phyloP scores from a whole-genome alignment of 2,329 filamentous ascomycete species.

The Chalaropsis thielavioides region DNA sequence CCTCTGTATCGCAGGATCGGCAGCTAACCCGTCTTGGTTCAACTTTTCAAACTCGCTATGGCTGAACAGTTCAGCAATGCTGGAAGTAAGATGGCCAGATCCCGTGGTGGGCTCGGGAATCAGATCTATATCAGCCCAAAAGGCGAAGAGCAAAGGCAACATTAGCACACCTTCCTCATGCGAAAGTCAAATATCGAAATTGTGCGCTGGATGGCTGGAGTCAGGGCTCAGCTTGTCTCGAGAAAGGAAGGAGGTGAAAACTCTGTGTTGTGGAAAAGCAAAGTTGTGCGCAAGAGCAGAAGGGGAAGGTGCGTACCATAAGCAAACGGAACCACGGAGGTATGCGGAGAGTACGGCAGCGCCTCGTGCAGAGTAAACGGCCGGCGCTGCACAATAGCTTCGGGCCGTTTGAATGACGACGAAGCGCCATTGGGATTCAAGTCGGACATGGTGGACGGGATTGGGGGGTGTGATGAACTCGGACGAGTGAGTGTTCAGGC shows the following conservation, averaged over 20 bases:
- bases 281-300: not conserved
- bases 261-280: not conserved
- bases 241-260: not conserved
- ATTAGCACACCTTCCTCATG: slow-evolving; percentile 15
- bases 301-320: slow-evolving; percentile 37
- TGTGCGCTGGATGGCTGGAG: not conserved
- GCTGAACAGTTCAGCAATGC: slow-evolving; percentile 37
- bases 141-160: not conserved
- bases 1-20: slow-evolving; percentile 43
- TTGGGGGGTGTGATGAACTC: not conserved
- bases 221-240: not conserved
- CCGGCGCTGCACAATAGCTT: slow-evolving; percentile 20
- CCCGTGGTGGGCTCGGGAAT: slow-evolving; percentile 51
- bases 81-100: slow-evolving; percentile 37
- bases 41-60: slow-evolving; percentile 48
- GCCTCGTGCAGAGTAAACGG: slow-evolving; percentile 58
- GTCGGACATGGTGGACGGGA: slow-evolving; percentile 6
- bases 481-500: not conserved
- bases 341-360: slow-evolving; percentile 68
- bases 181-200: slow-evolving; percentile 5
- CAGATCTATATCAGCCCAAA: slow-evolving; percentile 35
- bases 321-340: slow-evolving; percentile 64
- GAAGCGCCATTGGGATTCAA: slow-evolving; percentile 12
- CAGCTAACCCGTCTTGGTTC: slow-evolving; percentile 49
- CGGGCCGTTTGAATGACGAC: slow-evolving; percentile 11